phyloP scores from a whole-genome alignment of 2,329 filamentous ascomycete species.

The Coniosporium tulheliwenetii region DNA sequence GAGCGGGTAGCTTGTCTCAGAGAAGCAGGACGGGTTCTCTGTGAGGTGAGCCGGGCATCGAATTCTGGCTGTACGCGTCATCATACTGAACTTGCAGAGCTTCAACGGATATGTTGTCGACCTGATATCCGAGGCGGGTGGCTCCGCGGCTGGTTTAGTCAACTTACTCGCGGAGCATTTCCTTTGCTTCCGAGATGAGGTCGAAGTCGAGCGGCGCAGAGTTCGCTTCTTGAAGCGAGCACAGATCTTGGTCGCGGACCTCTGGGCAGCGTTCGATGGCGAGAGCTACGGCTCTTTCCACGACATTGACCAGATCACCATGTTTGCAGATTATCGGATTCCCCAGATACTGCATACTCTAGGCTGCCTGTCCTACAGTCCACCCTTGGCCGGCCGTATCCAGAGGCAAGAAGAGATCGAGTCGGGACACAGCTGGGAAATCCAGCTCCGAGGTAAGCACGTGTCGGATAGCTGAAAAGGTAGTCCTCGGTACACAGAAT shows the following conservation, averaged over 20 bases:
- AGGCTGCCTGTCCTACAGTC: slow-evolving; percentile 72
- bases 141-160: slow-evolving; percentile 71
- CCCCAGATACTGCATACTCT: slow-evolving; percentile 82
- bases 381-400: slow-evolving; percentile 58
- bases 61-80: slow-evolving; percentile 1
- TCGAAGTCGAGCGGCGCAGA: slow-evolving; percentile 53
- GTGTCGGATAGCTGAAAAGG: background rate
- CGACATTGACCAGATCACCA: slow-evolving; percentile 91
- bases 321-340: slow-evolving; percentile 97
- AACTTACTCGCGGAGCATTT: slow-evolving; percentile 76
- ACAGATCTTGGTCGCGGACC: slow-evolving; percentile 87
- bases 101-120: slow-evolving; percentile 61
- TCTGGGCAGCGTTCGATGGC: slow-evolving; percentile 92
- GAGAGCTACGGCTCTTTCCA: slow-evolving; percentile 63
- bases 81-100: slow-evolving; percentile 31
- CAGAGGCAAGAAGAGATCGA: slow-evolving; percentile 33
- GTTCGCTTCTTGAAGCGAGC: slow-evolving; percentile 85
- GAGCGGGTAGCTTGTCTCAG: slow-evolving; percentile 66
- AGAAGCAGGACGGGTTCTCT: slow-evolving; percentile 68
- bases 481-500: background rate
- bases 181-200: slow-evolving; percentile 71
- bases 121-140: slow-evolving; percentile 56
- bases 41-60: slow-evolving; percentile 40
- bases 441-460: slow-evolving; percentile 62
- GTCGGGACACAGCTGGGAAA: slow-evolving; percentile 61